Evolutionary conservation across 345 rosid genomes (phyloP), one percentile per base, ranked within the genome.

Genomic region (Bretschneidera sinensis): DNA sequence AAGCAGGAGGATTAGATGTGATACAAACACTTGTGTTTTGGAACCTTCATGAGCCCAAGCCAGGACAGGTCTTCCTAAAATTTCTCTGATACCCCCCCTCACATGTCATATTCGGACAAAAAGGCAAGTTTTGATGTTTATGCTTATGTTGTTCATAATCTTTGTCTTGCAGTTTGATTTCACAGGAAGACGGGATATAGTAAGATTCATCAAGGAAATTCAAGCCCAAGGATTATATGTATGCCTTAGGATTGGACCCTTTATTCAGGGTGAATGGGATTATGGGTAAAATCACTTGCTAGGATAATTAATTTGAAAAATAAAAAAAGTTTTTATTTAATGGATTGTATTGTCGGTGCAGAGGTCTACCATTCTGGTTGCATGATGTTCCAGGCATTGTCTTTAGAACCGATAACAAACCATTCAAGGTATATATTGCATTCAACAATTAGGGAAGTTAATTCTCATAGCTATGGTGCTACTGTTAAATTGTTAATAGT

Each of bases 361-460:
- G 96, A 59, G 96, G 96, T 21, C 70, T 88, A 23, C 95, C 98
- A 17, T 83, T 78, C 69, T 88, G 96, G 98, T 71, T 91, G 70
- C 94, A 74, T 57, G 88, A 83, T 62, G 77, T 91, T 18, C 80
- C 77, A 0, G 92, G 87, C 35, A 88, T 86, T 31, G 87, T 86
- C 34, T 88, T 66, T 63, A 69, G 98, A 31, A 80, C 96, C 0
- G 85, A 86, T 69, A 91, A 91, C 28, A 81, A 77, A 62, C 90
- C 88, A n/a, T 91, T 80, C 80, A 86, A 91, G 92, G 90, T 86
- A n/a, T n/a, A n/a, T n/a, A 59, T 39, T 19, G n/a, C 8, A 5
- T 63, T 33, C 58, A 60, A 22, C 61, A 9, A 23, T 61, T 56
- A 0, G 1, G 22, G 4, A 17, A 19, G 22, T 61, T n/a, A n/a